Conservation (phyloP, 2,329 filamentous ascomycete genomes). For the Fusarium piperis region DNA sequence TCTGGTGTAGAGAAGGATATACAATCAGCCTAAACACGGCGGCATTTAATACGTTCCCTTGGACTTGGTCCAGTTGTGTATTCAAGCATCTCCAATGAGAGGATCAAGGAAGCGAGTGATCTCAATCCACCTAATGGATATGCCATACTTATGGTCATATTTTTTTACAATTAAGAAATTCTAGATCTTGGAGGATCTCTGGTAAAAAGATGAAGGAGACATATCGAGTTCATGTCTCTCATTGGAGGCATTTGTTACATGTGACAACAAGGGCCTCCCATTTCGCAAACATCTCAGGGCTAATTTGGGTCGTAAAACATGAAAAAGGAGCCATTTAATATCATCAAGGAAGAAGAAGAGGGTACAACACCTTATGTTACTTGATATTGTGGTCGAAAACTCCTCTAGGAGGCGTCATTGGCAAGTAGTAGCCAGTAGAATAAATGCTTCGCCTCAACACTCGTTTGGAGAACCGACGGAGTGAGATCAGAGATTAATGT, state of each 20-base stretch:
- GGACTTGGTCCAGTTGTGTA: background rate
- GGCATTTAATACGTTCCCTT: background rate
- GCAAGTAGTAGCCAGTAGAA: too few species aligned
- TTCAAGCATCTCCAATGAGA: background rate
- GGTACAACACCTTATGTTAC: too few species aligned
- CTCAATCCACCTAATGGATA: background rate
- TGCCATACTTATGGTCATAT: background rate
- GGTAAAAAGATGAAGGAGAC: background rate
- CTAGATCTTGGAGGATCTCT: background rate
- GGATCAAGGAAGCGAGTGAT: background rate
- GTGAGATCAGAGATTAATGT: background rate
- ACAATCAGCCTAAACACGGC: too few species aligned
- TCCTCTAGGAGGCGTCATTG: too few species aligned
- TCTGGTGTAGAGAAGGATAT: too few species aligned
- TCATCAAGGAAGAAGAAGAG: background rate
- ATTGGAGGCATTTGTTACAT: background rate
- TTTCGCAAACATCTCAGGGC: background rate
- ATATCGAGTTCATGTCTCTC: background rate
- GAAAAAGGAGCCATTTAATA: background rate
- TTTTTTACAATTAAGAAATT: background rate
- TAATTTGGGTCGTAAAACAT: fast-evolving
- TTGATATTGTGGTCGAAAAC: too few species aligned
- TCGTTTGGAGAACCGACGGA: background rate
- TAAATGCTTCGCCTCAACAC: background rate
- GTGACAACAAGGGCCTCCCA: background rate